A percentile compares a stretch with the other conserved stretches of the same genome.
These are phyloP conservation scores for Sporothrix mexicana DNA, from an alignment of 2,329 filamentous ascomycete species.

Conservation along the genomic window DNA sequence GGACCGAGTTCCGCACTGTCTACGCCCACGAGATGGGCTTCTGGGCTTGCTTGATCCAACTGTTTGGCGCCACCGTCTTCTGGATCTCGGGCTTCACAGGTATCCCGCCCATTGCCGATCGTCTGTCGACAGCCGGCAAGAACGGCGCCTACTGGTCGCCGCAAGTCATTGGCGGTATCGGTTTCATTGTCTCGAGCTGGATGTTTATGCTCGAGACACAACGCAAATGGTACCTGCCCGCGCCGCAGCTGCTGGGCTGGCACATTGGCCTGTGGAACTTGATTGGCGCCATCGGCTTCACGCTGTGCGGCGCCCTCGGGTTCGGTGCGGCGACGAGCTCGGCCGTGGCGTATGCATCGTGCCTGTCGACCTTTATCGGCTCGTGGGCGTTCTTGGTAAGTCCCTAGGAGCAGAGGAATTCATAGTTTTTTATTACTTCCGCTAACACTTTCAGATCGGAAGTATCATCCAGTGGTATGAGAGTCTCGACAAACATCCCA, in stretches of 20 bases:
- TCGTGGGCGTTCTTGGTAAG: slow-evolving; percentile 56
- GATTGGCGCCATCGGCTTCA: slow-evolving; percentile 68
- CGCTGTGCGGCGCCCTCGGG: slow-evolving; percentile 63
- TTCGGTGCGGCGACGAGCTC: slow-evolving; percentile 50
- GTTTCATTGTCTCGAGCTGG: slow-evolving; percentile 63
- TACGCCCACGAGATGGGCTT: slow-evolving; percentile 69
- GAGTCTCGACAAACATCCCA: slow-evolving; percentile 45
- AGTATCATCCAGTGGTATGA: slow-evolving; percentile 46
- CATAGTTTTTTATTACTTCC: too few species aligned
- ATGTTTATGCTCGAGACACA: slow-evolving; percentile 73
- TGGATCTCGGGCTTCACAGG: slow-evolving; percentile 68
- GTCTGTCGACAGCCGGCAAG: slow-evolving; percentile 52
- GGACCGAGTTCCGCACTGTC: slow-evolving; percentile 61
- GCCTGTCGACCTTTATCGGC: slow-evolving; percentile 57
- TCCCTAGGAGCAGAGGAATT: background rate
- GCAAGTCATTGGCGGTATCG: slow-evolving; percentile 65
- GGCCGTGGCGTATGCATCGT: slow-evolving; percentile 54
- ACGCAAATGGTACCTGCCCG: slow-evolving; percentile 65
- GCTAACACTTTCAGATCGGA: slow-evolving; percentile 40
- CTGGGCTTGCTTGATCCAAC: slow-evolving; percentile 62
- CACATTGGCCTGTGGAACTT: slow-evolving; percentile 71
- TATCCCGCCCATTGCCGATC: slow-evolving; percentile 60
- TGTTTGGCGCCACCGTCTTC: slow-evolving; percentile 66
- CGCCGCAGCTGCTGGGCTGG: slow-evolving; percentile 64
- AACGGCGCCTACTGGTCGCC: slow-evolving; percentile 67